These are phyloP conservation scores for Nematocida ausubeli DNA, from an alignment of 371 early-diverging fungal genomes.

Conservation along the genomic window DNA sequence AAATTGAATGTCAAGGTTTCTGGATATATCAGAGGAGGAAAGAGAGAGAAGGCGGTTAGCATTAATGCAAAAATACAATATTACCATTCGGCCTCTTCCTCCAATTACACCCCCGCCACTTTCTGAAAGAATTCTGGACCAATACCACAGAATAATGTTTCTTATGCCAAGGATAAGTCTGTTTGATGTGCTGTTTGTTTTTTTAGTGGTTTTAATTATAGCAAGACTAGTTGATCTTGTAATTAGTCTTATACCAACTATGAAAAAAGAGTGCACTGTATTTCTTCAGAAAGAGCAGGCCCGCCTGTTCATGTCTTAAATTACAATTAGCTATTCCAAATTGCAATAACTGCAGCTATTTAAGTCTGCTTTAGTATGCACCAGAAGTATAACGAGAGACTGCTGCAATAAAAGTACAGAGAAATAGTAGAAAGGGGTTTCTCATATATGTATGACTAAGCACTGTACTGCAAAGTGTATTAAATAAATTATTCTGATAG, in stretches of 20 bases:
- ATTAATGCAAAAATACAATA: background rate
- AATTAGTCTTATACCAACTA: background rate
- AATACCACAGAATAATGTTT: background rate
- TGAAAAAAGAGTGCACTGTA: background rate
- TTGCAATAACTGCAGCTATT: background rate
- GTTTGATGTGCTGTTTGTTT: background rate
- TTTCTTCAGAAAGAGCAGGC: background rate
- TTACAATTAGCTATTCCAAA: too few relatives aligned
- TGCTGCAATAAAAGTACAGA: too few relatives aligned
- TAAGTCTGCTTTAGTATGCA: background rate
- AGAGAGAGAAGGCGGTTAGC: background rate
- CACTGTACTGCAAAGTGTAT: too few relatives aligned
- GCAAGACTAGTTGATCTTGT: too few relatives aligned
- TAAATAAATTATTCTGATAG: too few relatives aligned
- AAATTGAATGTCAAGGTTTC: too few relatives aligned
- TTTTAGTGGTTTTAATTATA: background rate
- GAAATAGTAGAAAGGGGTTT: too few relatives aligned
- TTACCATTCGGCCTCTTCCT: background rate
- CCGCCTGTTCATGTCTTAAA: too few relatives aligned
- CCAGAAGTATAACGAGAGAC: too few relatives aligned
- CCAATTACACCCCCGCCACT: background rate
- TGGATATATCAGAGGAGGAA: too few relatives aligned
- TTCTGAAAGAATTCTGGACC: background rate
- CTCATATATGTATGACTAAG: too few relatives aligned
- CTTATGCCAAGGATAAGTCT: background rate